Evolutionary conservation across 345 rosid species (phyloP), one percentile per base, ranked within the genome.

Genomic region (Heritiera fomes): DNA sequence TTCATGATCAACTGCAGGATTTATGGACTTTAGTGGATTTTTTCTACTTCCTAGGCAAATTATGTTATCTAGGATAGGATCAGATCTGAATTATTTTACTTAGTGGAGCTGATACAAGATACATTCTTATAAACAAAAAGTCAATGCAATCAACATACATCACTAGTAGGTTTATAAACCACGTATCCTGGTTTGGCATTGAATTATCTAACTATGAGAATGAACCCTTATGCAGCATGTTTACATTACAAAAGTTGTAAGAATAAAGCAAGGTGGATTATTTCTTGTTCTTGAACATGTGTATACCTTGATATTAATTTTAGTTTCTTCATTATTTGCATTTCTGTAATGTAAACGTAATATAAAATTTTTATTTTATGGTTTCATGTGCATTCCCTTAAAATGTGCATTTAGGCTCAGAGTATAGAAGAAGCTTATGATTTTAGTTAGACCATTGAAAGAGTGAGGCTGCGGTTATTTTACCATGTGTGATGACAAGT

Each of bases 361-460:
- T 3, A 30, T 49, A 30, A 71, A 49, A 13, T 23, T 70, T 3
- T 10, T 28, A 1, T 50, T 49, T 71, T 49, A 30, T 30, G 7
- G 13, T 49, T 71, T 23, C 14, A 30, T 71, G 1, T 15, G 28
- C 41, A 13, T 70, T 49, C n/a, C 59, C 53, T 45, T 50, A 50
- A 30, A 71, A 15, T 71, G 53, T 71, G 41, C 43, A 50, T 49
- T 15, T 71, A 49, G 45, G 43, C 11, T 28, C 60, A 4, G 45
- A 50, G 18, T 71, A 70, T 49, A 49, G 23, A 69, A 69, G 73
- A 70, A 70, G 41, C 72, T 38, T 64, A 7, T 7, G 23, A 15
- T 38, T 64, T 64, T 49, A 47, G 20, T 70, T 47, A 28, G 34
- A 12, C 40, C 10, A 23, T 47, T 71, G 59, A 30, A 49, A 67